Base-by-base conservation (phyloP, 805 yeast species). In the Wickerhamiella dianesei region DNA sequence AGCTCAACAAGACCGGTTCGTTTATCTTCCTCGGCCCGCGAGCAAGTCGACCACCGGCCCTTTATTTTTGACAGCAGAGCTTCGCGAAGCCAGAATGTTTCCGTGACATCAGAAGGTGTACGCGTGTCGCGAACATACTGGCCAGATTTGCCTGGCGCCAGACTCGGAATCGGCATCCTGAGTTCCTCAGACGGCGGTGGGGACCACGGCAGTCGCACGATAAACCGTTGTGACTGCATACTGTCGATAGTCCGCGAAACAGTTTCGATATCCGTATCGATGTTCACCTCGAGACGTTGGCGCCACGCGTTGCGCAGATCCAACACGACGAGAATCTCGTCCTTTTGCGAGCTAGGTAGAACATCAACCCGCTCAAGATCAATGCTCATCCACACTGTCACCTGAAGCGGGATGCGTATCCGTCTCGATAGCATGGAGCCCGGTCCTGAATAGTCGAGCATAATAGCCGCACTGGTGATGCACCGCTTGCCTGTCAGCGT, bases 281-380 rank as follows among this genome's bases (percentile, higher is more conserved):
- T 49, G 13, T 58, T 55, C 3, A 71, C 64, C 2, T 53, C 53
- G 48, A 69, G 47, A 2, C 63, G 53, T 43, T 79, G 80, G 4
- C 74, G 70, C 92, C 95, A 88, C 2, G 82, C 71, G 60, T 92
- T 89, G 53, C 86, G 73, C 48, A 92, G 63, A 59, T 92, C 97
- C 13, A 89, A 57, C 82, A 64, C 42, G 82, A 63, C 51, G 81
- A 79, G 60, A 72, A 84, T 43, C 2, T 63, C 64, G 18, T 66
- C 60, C 35, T 61, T 49, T 4, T 44, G 47, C 5, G 61, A 53
- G 37, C 54, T 48, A 3, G 56, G 87, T 14, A 85, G 63, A 3
- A 89, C 65, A 56, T 86, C 95, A 59, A 80, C 81, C 2, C 84
- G 79, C 1, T 81, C 79, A 3, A 85, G 61, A 53, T 83, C 94